Conservation (phyloP, 306 rosid species). For the Sechiopsis laciniata region DNA sequence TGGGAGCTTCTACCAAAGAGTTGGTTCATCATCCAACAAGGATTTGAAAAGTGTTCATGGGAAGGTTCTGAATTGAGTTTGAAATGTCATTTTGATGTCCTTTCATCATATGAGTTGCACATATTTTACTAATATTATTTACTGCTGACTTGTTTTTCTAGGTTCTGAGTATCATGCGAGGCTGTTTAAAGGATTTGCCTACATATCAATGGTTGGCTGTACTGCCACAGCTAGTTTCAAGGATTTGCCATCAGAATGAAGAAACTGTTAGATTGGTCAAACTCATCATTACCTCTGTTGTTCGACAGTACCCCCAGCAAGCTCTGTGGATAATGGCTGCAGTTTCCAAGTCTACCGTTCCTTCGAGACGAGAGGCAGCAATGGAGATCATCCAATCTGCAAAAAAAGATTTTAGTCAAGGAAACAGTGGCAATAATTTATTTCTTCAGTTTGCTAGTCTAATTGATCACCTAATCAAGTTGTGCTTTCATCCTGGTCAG, state of each 20-base stretch:
- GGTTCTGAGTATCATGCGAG: slow-evolving; percentile 62
- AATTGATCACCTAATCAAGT: slow-evolving; percentile 81
- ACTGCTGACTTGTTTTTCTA: slow-evolving; percentile 27
- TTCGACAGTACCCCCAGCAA: slow-evolving; percentile 79
- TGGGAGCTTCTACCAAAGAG: slow-evolving; percentile 74
- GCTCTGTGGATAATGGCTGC: slow-evolving; percentile 99
- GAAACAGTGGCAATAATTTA: slow-evolving; percentile 63
- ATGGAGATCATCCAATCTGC: slow-evolving; percentile 90
- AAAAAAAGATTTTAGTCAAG: slow-evolving; percentile 58
- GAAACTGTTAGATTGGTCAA: slow-evolving; percentile 80
- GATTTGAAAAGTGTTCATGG: slow-evolving; percentile 51
- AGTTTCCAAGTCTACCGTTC: slow-evolving; percentile 87
- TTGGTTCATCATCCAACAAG: slow-evolving; percentile 47
- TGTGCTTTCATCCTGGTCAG: slow-evolving; percentile 90
- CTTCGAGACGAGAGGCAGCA: slow-evolving; percentile 90
- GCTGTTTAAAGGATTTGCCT: slow-evolving; percentile 90
- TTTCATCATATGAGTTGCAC: slow-evolving; percentile 24
- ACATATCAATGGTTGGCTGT: slow-evolving; percentile 89
- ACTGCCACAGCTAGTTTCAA: slow-evolving; percentile 94
- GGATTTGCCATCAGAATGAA: slow-evolving; percentile 92
- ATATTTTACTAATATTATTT: slow-evolving; percentile 21
- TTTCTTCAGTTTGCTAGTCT: slow-evolving; percentile 83
- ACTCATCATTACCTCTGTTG: slow-evolving; percentile 71
- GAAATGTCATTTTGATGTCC: slow-evolving; percentile 23
- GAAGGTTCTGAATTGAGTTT: slow-evolving; percentile 39